phyloP scores from a whole-genome alignment of 225 moss, liverwort and hornwort species.

The Polytrichum formosum region DNA sequence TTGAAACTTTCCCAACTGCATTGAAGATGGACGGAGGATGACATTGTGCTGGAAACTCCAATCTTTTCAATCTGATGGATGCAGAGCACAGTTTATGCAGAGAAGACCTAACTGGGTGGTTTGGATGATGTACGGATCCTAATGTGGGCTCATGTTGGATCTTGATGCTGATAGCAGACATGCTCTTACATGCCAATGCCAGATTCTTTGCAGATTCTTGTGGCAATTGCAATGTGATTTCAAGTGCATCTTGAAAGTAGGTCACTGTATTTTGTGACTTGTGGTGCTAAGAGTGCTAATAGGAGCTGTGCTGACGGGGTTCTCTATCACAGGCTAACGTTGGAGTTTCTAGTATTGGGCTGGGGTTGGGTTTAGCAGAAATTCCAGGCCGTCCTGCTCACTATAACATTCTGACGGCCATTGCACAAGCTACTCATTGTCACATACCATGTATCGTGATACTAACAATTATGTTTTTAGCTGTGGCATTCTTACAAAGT shows the following conservation, averaged over 20 bases:
- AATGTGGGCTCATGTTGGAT: constrained; percentile 69
- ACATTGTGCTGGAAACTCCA: constrained; percentile 19
- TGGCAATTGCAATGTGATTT: constrained; percentile 42
- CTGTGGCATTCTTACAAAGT: too few relatives aligned
- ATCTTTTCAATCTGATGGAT: constrained; percentile 44
- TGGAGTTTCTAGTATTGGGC: neutral
- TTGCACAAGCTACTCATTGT: too few relatives aligned
- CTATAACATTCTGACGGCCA: too few relatives aligned
- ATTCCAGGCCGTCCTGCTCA: too few relatives aligned
- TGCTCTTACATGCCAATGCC: constrained; percentile 57
- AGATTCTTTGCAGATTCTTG: constrained; percentile 50
- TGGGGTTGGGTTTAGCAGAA: neutral
- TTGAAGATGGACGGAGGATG: constrained; percentile 19
- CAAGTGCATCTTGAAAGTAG: constrained; percentile 57
- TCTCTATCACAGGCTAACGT: constrained; percentile 60
- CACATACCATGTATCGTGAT: too few relatives aligned
- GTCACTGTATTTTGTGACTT: constrained; percentile 33
- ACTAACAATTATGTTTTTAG: too few relatives aligned
- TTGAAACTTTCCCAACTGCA: constrained; percentile 10
- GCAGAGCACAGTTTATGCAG: constrained; percentile 30
- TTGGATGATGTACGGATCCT: constrained; percentile 52
- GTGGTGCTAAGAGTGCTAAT: constrained; percentile 49
- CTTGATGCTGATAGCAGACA: constrained; percentile 66
- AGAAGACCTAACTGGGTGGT: constrained; percentile 34
- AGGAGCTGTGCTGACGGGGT: constrained; percentile 58